These are phyloP conservation scores for Heliosperma pusillum DNA, from an alignment of 148 eudicot genomes.

Conservation along the genomic window DNA sequence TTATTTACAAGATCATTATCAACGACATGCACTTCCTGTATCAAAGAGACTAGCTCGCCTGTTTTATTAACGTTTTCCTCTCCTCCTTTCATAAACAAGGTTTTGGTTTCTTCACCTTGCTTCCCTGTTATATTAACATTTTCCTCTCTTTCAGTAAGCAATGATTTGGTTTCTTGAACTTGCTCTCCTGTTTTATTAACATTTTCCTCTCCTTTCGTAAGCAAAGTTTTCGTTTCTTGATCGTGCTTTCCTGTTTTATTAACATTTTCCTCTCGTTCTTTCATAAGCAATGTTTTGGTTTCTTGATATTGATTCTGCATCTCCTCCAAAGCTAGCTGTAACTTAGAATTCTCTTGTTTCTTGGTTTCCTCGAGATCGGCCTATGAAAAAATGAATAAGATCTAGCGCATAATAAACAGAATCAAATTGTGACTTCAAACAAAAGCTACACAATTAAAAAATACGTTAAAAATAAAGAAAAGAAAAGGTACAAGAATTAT, in stretches of 20 bases:
- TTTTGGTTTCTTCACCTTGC: conserved; percentile 26
- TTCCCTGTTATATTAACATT: not conserved
- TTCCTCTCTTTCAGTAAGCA: conserved; percentile 9
- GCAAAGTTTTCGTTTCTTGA: not conserved
- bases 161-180: too few species aligned
- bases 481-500: not conserved
- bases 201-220: not conserved
- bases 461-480: not conserved
- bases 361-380: conserved; percentile 68
- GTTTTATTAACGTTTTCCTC: conserved; percentile 43
- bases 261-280: conserved; percentile 53
- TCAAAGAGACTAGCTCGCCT: conserved; percentile 36
- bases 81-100: conserved; percentile 49
- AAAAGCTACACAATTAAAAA: not conserved
- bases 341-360: conserved; percentile 58
- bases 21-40: conserved; percentile 44
- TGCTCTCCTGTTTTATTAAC: too few species aligned
- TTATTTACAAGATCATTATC: conserved; percentile 46
- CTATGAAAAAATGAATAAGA: conserved; percentile 15
- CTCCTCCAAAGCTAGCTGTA: conserved; percentile 64
- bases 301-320: conserved; percentile 57
- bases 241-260: conserved; percentile 3
- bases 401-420: conserved; percentile 6
- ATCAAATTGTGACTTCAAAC: conserved; percentile 7
- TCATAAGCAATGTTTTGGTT: conserved; percentile 46